Base-by-base conservation (phyloP, 208 protist species). In the Trypanosoma platydactyli region DNA sequence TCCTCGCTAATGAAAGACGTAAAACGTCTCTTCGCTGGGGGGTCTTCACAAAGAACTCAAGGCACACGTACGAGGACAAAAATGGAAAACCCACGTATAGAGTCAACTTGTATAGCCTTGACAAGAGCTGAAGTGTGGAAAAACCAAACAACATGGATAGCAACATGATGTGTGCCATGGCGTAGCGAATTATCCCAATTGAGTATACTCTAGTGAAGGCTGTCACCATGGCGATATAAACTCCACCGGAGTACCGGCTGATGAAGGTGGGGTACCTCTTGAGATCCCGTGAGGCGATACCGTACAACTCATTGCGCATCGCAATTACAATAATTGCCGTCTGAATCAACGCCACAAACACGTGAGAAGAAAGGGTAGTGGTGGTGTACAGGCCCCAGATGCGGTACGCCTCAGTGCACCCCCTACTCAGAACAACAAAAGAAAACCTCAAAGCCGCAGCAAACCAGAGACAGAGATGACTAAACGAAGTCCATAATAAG, bases 311-410 rank as follows among this genome's bases (percentile, higher is more conserved):
- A 45, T 91, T 89, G 3, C 83, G 81, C 73, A 94, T 73, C 25
- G 76, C 84, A 38, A 88, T 42, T 13, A 88, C 48, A 48, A 92
- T 77, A 55, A 91, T 48, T 38, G 64, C 49, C 18, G 81, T 89
- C 69, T 94, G 89, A 29, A 86, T n/a, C 13, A 91, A 27, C 5
- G 63, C 66, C 0, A 89, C 71, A 51, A 84, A 69, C 16, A 89
- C 49, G 29, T 92, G 81, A 27, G 80, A 79, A n/a, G 79, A 84
- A 56, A 92, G 76, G n/a, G 80, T 81, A 1, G 85, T 90, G 5
- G 22, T 42, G 41, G 49, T 72, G 76, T 94, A 92, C 58, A 76
- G 5, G 52, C 30, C 50, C 38, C 49, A 50, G 12, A 58, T 29
- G 41, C 27, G 45, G 5, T 5, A 41, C 13, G 30, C 41, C 44